A percentile compares a stretch with the other conserved stretches of the same genome.
Conservation (phyloP, 768 basidiomycete genomes). For the Lactarius deliciosus region DNA sequence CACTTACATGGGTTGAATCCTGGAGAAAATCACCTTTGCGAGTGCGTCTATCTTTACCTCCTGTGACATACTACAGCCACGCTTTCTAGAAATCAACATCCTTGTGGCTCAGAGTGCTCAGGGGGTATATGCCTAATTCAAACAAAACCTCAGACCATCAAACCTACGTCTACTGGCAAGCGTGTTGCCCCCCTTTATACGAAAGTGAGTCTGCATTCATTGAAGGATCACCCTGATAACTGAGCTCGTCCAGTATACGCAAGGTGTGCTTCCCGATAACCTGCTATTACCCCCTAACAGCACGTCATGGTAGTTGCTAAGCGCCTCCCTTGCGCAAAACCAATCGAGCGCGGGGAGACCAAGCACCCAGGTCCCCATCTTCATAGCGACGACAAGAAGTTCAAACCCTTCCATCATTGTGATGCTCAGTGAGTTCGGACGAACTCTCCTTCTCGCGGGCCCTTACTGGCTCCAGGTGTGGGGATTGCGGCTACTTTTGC, state of each 20-base stretch:
- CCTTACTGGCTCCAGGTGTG: slow-evolving; percentile 40
- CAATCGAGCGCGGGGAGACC: slow-evolving; percentile 43
- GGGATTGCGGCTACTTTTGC: slow-evolving; percentile 56
- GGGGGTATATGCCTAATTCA: slow-evolving; percentile 58
- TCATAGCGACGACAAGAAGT: slow-evolving; percentile 44
- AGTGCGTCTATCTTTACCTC: slow-evolving; percentile 38
- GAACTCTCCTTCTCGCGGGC: background rate
- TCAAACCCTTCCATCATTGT: slow-evolving; percentile 51
- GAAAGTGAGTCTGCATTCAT: slow-evolving; percentile 41
- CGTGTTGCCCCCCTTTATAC: slow-evolving; percentile 63
- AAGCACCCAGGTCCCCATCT: slow-evolving; percentile 48
- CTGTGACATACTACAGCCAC: background rate
- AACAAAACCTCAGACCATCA: slow-evolving; percentile 55
- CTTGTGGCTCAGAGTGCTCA: slow-evolving; percentile 44
- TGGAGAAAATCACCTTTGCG: slow-evolving; percentile 52
- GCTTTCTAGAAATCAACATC: slow-evolving; percentile 48
- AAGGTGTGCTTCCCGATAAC: slow-evolving; percentile 38
- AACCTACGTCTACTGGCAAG: slow-evolving; percentile 57
- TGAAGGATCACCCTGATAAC: background rate
- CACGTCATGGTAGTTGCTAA: slow-evolving; percentile 42
- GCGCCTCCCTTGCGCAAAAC: slow-evolving; percentile 48
- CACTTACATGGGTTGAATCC: slow-evolving; percentile 53
- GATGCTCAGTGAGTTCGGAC: slow-evolving; percentile 40
- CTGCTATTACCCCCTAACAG: too few relatives aligned
- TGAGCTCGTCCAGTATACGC: slow-evolving; percentile 44